phyloP scores from a whole-genome alignment of 768 basidiomycete genomes.

The Daedalea quercina region DNA sequence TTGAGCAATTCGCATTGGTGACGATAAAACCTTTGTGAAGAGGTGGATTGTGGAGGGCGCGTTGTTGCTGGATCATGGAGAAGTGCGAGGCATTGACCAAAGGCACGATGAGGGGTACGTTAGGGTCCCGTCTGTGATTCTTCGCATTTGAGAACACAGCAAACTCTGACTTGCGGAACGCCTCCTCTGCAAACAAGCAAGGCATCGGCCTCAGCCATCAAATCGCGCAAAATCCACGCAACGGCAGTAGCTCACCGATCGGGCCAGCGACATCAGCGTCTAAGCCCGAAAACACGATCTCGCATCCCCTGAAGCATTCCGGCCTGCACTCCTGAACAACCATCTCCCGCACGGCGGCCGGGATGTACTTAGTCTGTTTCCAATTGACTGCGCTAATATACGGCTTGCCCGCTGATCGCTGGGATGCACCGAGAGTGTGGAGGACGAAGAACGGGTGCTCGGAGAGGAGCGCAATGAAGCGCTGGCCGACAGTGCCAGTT shows the following conservation, averaged over 20 bases:
- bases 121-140: slow-evolving; percentile 87
- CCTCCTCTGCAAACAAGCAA: slow-evolving; percentile 52
- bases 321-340: slow-evolving; percentile 74
- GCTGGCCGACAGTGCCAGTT: slow-evolving; percentile 93
- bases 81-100: slow-evolving; percentile 89
- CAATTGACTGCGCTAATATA: slow-evolving; percentile 73
- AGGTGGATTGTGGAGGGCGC: slow-evolving; percentile 53
- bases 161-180: slow-evolving; percentile 82
- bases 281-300: slow-evolving; percentile 90
- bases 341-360: slow-evolving; percentile 51
- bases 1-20: slow-evolving; percentile 97
- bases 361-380: slow-evolving; percentile 84
- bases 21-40: slow-evolving; percentile 89
- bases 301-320: slow-evolving; percentile 72
- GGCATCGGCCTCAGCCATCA: neutral
- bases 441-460: slow-evolving; percentile 87
- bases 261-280: slow-evolving; percentile 94
- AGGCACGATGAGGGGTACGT: slow-evolving; percentile 93
- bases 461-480: slow-evolving; percentile 86
- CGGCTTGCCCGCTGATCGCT: slow-evolving; percentile 77
- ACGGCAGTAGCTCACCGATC: slow-evolving; percentile 56
- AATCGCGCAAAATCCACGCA: neutral
- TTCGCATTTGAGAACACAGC: slow-evolving; percentile 97
- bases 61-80: slow-evolving; percentile 80
- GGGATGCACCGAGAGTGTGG: slow-evolving; percentile 83